Percentiles rank a stretch among this genome's conserved stretches.
Evolutionary conservation across 2,329 filamentous ascomycete species (phyloP).

Genomic region (Phialophora macrospora): DNA sequence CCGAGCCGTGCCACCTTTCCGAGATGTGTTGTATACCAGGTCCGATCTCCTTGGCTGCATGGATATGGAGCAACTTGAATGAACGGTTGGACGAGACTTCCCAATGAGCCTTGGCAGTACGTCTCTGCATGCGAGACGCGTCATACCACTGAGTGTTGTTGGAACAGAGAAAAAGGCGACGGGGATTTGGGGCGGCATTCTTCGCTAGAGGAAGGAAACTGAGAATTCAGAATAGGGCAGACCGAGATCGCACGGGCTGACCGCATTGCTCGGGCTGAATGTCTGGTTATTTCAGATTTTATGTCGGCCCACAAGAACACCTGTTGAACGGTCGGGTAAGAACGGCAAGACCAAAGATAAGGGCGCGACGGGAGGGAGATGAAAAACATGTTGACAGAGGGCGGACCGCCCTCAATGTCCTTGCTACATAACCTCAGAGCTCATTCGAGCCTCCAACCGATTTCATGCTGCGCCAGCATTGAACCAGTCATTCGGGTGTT

Average conservation of each 20-base stretch:
- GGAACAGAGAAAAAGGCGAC: background rate
- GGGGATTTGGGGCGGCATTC: background rate
- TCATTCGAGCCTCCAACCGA: background rate
- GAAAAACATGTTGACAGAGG: background rate
- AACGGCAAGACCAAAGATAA: background rate
- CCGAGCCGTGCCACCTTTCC: slow-evolving; percentile 2
- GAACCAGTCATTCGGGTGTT: background rate
- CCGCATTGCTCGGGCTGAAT: background rate
- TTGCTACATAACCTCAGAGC: background rate
- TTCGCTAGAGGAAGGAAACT: background rate
- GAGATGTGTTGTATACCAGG: slow-evolving; percentile 2
- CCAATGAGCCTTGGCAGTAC: background rate
- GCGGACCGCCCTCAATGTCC: background rate
- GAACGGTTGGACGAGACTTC: slow-evolving; percentile 1
- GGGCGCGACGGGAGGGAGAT: background rate
- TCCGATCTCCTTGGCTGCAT: slow-evolving; percentile 22
- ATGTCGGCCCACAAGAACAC: background rate
- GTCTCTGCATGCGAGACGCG: background rate
- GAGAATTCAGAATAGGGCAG: background rate
- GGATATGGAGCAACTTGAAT: background rate
- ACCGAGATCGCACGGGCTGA: background rate
- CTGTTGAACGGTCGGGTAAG: background rate
- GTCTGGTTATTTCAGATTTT: background rate
- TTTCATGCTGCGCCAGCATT: background rate
- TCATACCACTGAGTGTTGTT: background rate